A percentile compares a stretch with the other conserved stretches of the same genome.
Evolutionary conservation across 2,329 filamentous ascomycete genomes (phyloP).

Genomic region (Cladophialophora carrionii): DNA sequence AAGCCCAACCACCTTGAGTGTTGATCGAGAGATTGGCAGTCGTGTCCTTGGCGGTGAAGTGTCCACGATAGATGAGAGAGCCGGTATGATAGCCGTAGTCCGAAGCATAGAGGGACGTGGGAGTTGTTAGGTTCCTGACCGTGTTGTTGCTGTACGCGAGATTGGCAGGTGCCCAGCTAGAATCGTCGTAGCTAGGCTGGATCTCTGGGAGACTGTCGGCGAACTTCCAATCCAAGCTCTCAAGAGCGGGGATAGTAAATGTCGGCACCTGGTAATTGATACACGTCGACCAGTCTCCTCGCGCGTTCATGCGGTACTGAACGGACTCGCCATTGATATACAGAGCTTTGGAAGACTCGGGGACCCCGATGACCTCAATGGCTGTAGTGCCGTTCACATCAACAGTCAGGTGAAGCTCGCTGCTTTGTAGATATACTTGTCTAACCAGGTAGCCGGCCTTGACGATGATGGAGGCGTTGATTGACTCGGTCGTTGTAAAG

Average conservation of each 20-base stretch:
- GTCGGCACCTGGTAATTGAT: constrained; percentile 45
- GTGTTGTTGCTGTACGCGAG: constrained; percentile 65
- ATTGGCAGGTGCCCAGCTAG: constrained; percentile 65
- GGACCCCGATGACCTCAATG: constrained; percentile 69
- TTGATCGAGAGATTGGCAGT: constrained; percentile 55
- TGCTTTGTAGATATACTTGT: constrained; percentile 44
- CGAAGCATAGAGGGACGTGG: constrained; percentile 67
- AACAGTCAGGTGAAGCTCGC: constrained; percentile 65
- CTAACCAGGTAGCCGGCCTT: constrained; percentile 6
- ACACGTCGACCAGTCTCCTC: constrained; percentile 7
- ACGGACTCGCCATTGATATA: constrained; percentile 1
- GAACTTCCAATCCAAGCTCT: constrained; percentile 67
- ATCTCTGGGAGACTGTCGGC: constrained; percentile 74
- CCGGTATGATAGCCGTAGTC: constrained; percentile 77
- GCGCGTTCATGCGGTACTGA: neutral
- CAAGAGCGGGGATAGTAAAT: constrained; percentile 62
- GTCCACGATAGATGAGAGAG: constrained; percentile 69
- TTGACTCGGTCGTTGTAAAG: constrained; percentile 44
- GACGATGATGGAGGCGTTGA: neutral
- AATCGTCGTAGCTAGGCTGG: constrained; percentile 66
- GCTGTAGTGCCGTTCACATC: constrained; percentile 72
- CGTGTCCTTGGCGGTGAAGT: constrained; percentile 66
- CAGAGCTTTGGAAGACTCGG: constrained; percentile 49
- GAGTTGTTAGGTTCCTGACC: constrained; percentile 57
- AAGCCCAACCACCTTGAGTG: constrained; percentile 70